Percentiles rank a stretch among this genome's conserved stretches.
Conservation (phyloP, 1,284 basidiomycete species). For the Cryptococcus sp. region DNA sequence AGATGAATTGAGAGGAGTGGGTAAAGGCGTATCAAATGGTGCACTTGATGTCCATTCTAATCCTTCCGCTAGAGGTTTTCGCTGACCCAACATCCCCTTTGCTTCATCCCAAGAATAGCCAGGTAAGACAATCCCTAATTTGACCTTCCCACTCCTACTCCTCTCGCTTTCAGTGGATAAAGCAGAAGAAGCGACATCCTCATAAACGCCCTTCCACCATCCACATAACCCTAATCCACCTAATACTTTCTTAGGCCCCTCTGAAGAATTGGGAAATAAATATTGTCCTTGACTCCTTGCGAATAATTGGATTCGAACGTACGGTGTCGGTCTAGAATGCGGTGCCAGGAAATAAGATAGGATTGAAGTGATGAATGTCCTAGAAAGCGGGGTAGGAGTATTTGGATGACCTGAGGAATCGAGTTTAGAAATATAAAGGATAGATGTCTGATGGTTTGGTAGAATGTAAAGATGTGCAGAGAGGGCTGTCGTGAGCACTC, state of each 20-base stretch:
- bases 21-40: conserved; percentile 17
- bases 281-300: conserved; percentile 89
- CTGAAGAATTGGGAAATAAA: conserved; percentile 85
- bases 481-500: conserved; percentile 64
- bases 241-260: conserved; percentile 69
- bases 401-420: conserved; percentile 77
- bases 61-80: conserved; percentile 33
- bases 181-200: conserved; percentile 55
- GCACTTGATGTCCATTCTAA: conserved; percentile 36
- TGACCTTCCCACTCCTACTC: not conserved
- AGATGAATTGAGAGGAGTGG: not conserved
- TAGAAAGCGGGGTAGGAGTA: conserved; percentile 58
- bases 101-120: conserved; percentile 70
- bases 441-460: conserved; percentile 52
- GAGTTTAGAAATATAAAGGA: conserved; percentile 90
- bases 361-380: conserved; percentile 63
- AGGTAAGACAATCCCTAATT: conserved; percentile 60
- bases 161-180: conserved; percentile 14
- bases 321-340: conserved; percentile 56
- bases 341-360: conserved; percentile 61
- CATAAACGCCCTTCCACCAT: conserved; percentile 84
- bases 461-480: conserved; percentile 74
- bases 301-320: conserved; percentile 80
- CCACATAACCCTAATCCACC: conserved; percentile 75
- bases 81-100: conserved; percentile 54